Evolutionary conservation across 805 yeast genomes (phyloP).

Genomic region (Kazachstania kunashirensis): DNA sequence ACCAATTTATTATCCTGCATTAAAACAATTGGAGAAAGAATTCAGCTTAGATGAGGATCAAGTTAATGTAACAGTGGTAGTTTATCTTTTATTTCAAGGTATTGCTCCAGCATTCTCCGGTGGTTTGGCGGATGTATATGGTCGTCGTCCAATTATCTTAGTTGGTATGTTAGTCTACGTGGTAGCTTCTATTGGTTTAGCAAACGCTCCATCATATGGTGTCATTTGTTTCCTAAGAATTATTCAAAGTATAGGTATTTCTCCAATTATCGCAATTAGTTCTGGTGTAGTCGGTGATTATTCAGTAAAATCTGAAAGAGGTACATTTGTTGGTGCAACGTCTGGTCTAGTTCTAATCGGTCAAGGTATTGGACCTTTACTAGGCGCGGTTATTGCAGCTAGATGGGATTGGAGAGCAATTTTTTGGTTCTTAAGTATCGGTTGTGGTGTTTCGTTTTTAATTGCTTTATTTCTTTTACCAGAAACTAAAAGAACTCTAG

Average conservation of each 20-base stretch:
- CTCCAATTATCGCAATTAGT: conserved; percentile 61
- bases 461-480: conserved; percentile 41
- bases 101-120: conserved; percentile 60
- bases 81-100: conserved; percentile 68
- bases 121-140: conserved; percentile 55
- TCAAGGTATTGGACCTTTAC: conserved; percentile 66
- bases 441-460: conserved; percentile 40
- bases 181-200: conserved; percentile 57
- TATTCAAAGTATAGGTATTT: conserved; percentile 62
- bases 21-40: conserved; percentile 45
- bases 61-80: conserved; percentile 63
- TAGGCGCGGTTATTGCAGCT: conserved; percentile 39
- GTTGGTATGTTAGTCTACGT: conserved; percentile 46
- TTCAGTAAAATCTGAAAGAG: conserved; percentile 54
- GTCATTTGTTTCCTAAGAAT: conserved; percentile 54
- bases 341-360: conserved; percentile 60
- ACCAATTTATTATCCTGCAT: conserved; percentile 76
- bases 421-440: conserved; percentile 64
- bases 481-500: conserved; percentile 62
- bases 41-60: conserved; percentile 47
- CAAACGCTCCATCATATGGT: conserved; percentile 48
- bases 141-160: conserved; percentile 62
- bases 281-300: conserved; percentile 69
- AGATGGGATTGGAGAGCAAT: conserved; percentile 61
- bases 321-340: conserved; percentile 56